These are phyloP conservation scores for Fraxinus pennsylvanica DNA, from an alignment of 257 asterid species.

Conservation along the genomic window DNA sequence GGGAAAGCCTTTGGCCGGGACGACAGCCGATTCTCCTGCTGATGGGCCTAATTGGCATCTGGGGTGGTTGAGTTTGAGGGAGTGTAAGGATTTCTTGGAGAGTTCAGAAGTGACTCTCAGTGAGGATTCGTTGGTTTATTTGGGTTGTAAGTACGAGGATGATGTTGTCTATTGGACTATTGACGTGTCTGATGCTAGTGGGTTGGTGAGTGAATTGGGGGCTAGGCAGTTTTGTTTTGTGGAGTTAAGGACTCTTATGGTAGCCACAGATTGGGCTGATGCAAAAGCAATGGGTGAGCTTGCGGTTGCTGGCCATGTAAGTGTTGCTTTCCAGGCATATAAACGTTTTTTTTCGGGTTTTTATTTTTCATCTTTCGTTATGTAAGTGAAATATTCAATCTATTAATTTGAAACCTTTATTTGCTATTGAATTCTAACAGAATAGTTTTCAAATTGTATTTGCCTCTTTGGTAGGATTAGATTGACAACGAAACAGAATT, in stretches of 20 bases:
- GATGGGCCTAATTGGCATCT: conserved; percentile 64
- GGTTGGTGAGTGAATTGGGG: conserved; percentile 60
- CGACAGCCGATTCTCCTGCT: conserved; percentile 28
- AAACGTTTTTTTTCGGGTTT: background rate
- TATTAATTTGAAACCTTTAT: background rate
- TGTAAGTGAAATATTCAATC: background rate
- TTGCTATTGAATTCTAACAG: background rate
- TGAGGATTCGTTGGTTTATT: conserved; percentile 72
- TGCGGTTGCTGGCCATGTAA: conserved; percentile 91
- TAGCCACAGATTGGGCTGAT: conserved; percentile 96
- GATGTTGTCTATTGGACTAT: conserved; percentile 89
- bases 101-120: conserved; percentile 52
- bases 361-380: background rate
- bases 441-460: background rate
- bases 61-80: conserved; percentile 77
- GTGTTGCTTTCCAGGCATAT: conserved; percentile 19
- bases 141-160: conserved; percentile 65
- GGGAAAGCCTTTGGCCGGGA: conserved; percentile 81
- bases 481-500: no score
- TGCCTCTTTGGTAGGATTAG: background rate
- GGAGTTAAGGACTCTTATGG: conserved; percentile 95
- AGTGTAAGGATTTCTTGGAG: conserved; percentile 65
- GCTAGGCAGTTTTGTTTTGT: conserved; percentile 67
- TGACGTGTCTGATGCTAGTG: conserved; percentile 76
- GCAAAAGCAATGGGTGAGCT: conserved; percentile 73